Percentiles rank a stretch among this genome's conserved stretches.
phyloP scores from a whole-genome alignment of 805 yeast species.

The Nakazawaea molendinolei region DNA sequence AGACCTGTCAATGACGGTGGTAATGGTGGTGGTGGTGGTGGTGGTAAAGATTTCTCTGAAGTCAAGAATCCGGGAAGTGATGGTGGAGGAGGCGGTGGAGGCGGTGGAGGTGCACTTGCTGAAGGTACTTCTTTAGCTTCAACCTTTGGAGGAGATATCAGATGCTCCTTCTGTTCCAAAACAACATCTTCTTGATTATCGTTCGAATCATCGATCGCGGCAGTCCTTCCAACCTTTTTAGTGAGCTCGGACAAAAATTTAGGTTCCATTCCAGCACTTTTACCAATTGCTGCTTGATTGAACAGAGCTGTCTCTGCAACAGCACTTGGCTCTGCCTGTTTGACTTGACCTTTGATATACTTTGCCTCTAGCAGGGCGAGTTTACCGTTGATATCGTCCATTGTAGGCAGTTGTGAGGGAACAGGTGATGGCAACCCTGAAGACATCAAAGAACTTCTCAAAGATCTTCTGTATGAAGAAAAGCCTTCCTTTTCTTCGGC shows the following conservation, averaged over 20 bases:
- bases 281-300: constrained; percentile 22
- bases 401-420: not conserved
- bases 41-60: constrained; percentile 19
- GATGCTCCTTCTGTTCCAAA: too few species aligned
- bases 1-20: constrained; percentile 23
- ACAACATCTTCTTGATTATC: too few species aligned
- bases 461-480: constrained; percentile 5
- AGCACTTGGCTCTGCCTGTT: constrained; percentile 16
- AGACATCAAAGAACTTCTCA: constrained; percentile 8
- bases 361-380: constrained; percentile 31
- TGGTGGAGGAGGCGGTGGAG: constrained; percentile 28
- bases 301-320: constrained; percentile 17
- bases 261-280: constrained; percentile 33
- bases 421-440: constrained; percentile 4
- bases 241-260: constrained; percentile 48
- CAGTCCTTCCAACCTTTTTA: constrained; percentile 38
- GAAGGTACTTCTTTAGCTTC: constrained; percentile 21
- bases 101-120: constrained; percentile 16
- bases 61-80: constrained; percentile 19
- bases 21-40: constrained; percentile 28
- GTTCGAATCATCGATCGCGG: constrained; percentile 23
- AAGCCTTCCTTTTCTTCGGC: constrained; percentile 11
- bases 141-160: too few species aligned
- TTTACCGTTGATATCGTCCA: constrained; percentile 14
- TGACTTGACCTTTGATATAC: constrained; percentile 38